These are phyloP conservation scores for Lachancea thermotolerans DNA, from an alignment of 805 yeast genomes.

Conservation along the genomic window DNA sequence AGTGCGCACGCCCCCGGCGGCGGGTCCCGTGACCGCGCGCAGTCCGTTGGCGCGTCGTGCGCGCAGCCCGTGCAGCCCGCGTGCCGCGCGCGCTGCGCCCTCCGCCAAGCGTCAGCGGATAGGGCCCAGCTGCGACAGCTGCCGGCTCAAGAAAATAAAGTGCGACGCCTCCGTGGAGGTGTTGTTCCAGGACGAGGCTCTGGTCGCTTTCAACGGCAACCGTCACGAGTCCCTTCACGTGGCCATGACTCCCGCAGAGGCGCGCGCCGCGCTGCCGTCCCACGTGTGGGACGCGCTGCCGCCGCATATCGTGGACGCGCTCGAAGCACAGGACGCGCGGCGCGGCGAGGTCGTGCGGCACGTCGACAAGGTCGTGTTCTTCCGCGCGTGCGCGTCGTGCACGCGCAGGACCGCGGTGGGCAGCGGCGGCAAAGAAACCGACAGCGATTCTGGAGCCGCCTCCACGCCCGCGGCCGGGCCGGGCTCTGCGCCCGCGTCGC, in stretches of 20 bases:
- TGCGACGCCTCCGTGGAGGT: slow-evolving; percentile 60
- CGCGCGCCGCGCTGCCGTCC: not conserved
- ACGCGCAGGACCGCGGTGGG: not conserved
- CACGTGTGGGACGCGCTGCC: slow-evolving; percentile 1
- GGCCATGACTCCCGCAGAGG: slow-evolving; percentile 9
- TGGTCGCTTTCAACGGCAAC: slow-evolving; percentile 15
- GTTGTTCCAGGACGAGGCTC: slow-evolving; percentile 25
- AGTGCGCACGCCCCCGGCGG: too few species aligned
- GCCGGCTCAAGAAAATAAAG: slow-evolving; percentile 62
- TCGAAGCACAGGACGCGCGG: slow-evolving; percentile 39
- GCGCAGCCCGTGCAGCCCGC: too few species aligned
- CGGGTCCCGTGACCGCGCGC: too few species aligned
- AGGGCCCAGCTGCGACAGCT: slow-evolving; percentile 71
- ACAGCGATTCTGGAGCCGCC: not conserved
- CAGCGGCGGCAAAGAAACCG: slow-evolving; percentile 10
- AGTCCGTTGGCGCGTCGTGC: too few species aligned
- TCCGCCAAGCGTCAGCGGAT: slow-evolving; percentile 47
- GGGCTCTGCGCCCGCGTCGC: slow-evolving; percentile 7
- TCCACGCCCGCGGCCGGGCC: not conserved
- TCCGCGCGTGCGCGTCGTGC: slow-evolving; percentile 5
- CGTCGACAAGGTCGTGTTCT: slow-evolving; percentile 8
- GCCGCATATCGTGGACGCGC: not conserved
- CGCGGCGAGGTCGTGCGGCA: slow-evolving; percentile 50
- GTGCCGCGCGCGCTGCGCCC: slow-evolving; percentile 1
- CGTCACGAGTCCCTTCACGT: slow-evolving; percentile 16